Conservation (phyloP, 805 yeast genomes). For the Wickerhamomyces bovis region DNA sequence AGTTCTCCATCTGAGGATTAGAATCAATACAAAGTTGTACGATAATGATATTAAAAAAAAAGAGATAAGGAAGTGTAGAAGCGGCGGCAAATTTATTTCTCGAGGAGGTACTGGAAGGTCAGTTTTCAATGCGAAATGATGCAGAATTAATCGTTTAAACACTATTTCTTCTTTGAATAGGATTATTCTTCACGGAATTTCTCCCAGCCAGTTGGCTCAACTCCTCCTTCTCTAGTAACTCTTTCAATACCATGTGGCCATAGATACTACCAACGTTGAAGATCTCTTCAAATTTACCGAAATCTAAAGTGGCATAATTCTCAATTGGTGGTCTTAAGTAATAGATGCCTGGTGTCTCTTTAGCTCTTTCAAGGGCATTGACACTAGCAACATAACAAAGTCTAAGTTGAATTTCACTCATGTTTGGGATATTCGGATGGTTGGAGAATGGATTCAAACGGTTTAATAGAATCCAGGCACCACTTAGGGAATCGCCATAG, state of each 20-base stretch:
- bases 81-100: neutral
- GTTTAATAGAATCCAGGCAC: conserved; percentile 84
- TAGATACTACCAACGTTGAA: conserved; percentile 73
- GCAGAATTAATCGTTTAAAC: conserved; percentile 27
- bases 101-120: too few relatives aligned
- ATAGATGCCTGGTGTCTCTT: conserved; percentile 74
- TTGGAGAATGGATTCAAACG: conserved; percentile 85
- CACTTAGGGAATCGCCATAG: conserved; percentile 90
- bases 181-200: conserved; percentile 5
- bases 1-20: conserved; percentile 38
- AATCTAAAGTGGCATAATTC: conserved; percentile 84
- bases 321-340: conserved; percentile 94
- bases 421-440: conserved; percentile 84
- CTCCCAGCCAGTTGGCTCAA: conserved; percentile 61
- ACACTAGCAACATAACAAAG: conserved; percentile 94
- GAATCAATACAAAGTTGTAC: neutral
- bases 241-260: conserved; percentile 52
- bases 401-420: conserved; percentile 92
- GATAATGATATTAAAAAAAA: neutral
- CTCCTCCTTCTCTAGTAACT: conserved; percentile 44
- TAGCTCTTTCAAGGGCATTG: conserved; percentile 85
- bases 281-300: conserved; percentile 87
- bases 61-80: conserved; percentile 3
- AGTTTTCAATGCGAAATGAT: too few relatives aligned
- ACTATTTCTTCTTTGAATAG: conserved; percentile 55